A percentile compares a stretch with the other conserved stretches of the same genome.
These are phyloP conservation scores for Taiwanofungus camphoratus DNA, from an alignment of 1,284 basidiomycete species.

Conservation along the genomic window DNA sequence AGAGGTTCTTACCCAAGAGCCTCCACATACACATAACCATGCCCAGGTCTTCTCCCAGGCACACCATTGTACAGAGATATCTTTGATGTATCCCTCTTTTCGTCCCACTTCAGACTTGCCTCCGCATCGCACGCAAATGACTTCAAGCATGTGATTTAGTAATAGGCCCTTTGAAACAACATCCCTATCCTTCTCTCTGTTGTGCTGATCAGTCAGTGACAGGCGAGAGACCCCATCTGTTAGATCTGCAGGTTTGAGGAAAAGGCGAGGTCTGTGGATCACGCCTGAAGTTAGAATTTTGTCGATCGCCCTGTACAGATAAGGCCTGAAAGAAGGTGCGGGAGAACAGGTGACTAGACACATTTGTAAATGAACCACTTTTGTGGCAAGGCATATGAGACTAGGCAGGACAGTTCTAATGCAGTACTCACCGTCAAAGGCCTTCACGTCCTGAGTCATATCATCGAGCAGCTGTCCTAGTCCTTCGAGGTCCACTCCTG, in stretches of 20 bases:
- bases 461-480: conserved; percentile 42
- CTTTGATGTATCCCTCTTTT: conserved; percentile 19
- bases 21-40: conserved; percentile 63
- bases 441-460: conserved; percentile 26
- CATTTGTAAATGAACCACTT: conserved; percentile 44
- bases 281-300: conserved; percentile 42
- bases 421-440: conserved; percentile 19
- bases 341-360: conserved; percentile 54
- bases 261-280: conserved; percentile 58
- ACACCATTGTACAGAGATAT: conserved; percentile 43
- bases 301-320: conserved; percentile 38
- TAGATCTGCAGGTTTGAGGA: conserved; percentile 64
- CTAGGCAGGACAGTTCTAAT: background rate
- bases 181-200: conserved; percentile 46
- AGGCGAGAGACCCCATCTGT: conserved; percentile 48
- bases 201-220: conserved; percentile 23
- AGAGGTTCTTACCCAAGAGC: conserved; percentile 39
- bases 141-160: conserved; percentile 29
- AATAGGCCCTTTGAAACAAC: conserved; percentile 56
- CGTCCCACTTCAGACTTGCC: conserved; percentile 43
- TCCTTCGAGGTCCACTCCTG: conserved; percentile 52
- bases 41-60: conserved; percentile 60
- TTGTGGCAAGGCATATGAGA: background rate
- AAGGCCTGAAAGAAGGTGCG: conserved; percentile 34
- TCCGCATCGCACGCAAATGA: conserved; percentile 57